A percentile compares a stretch with the other conserved stretches of the same genome.
Evolutionary conservation across 345 rosid genomes (phyloP).

Genomic region (Noccaea caerulescens): DNA sequence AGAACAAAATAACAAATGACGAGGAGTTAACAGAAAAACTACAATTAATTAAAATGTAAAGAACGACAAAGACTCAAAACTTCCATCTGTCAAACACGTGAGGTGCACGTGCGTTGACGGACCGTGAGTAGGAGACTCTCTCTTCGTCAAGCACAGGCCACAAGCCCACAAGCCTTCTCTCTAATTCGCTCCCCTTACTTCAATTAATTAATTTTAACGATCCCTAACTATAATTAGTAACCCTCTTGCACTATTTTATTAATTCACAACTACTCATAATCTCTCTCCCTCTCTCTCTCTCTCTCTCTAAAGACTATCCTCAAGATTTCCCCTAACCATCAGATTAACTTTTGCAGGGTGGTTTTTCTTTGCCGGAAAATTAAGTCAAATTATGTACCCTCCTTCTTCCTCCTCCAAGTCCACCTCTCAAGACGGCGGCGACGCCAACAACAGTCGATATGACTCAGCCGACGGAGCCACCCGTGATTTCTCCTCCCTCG

Average conservation of each 20-base stretch:
- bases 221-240: slow-evolving; percentile 36
- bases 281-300: slow-evolving; percentile 1
- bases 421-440: slow-evolving; percentile 29
- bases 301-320: background rate
- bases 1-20: background rate
- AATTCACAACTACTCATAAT: slow-evolving; percentile 14
- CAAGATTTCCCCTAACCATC: slow-evolving; percentile 10
- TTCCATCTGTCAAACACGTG: slow-evolving; percentile 38
- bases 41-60: background rate
- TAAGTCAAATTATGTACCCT: slow-evolving; percentile 34
- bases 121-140: slow-evolving; percentile 31
- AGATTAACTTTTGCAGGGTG: slow-evolving; percentile 33
- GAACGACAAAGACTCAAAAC: slow-evolving; percentile 2
- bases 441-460: slow-evolving; percentile 5
- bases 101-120: slow-evolving; percentile 43
- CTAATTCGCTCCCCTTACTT: background rate
- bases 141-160: slow-evolving; percentile 36
- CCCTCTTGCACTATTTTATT: slow-evolving; percentile 37
- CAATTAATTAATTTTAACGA: slow-evolving; percentile 11
- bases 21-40: background rate
- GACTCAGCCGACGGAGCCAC: slow-evolving; percentile 31
- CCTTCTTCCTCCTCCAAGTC: slow-evolving; percentile 36
- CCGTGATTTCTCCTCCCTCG: slow-evolving; percentile 44
- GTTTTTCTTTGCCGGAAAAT: slow-evolving; percentile 19
- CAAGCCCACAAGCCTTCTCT: slow-evolving; percentile 31